phyloP scores from a whole-genome alignment of 345 rosid species.

The Iberis pinnata region DNA sequence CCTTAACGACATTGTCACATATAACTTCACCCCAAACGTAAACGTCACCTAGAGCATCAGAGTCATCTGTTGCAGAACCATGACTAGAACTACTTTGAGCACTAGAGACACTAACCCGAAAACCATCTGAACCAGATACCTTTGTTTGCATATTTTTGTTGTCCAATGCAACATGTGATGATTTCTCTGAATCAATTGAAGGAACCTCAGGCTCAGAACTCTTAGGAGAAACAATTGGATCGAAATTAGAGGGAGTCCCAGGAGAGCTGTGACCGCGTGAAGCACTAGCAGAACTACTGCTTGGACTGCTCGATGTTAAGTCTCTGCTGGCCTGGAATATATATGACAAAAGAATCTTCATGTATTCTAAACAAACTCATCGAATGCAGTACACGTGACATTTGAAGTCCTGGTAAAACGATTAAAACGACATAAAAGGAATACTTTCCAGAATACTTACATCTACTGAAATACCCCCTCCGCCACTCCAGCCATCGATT shows the following conservation, averaged over 20 bases:
- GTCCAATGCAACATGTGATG: constrained; percentile 84
- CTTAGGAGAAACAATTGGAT: constrained; percentile 54
- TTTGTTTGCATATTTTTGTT: constrained; percentile 75
- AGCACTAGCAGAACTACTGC: constrained; percentile 73
- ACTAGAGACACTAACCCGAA: constrained; percentile 97
- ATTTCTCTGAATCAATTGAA: constrained; percentile 47
- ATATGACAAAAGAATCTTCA: neutral
- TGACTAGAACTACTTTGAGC: constrained; percentile 97
- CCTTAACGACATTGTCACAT: constrained; percentile 66
- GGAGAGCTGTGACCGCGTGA: constrained; percentile 68
- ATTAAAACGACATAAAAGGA: neutral
- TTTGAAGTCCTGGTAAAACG: neutral
- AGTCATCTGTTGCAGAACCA: constrained; percentile 90
- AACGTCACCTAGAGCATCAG: constrained; percentile 94
- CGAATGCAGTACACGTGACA: no score
- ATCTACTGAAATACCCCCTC: constrained; percentile 71
- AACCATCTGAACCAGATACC: constrained; percentile 78
- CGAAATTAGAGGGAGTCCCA: constrained; percentile 53
- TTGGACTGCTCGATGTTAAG: constrained; percentile 75
- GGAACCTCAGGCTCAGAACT: constrained; percentile 53
- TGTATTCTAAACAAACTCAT: no score
- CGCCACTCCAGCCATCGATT: constrained; percentile 93
- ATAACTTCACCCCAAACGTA: constrained; percentile 96
- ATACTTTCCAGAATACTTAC: constrained; percentile 38
- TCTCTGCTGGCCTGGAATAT: constrained; percentile 77